These are phyloP conservation scores for Blastobotrys mokoenaii DNA, from an alignment of 805 yeast genomes.

Conservation along the genomic window DNA sequence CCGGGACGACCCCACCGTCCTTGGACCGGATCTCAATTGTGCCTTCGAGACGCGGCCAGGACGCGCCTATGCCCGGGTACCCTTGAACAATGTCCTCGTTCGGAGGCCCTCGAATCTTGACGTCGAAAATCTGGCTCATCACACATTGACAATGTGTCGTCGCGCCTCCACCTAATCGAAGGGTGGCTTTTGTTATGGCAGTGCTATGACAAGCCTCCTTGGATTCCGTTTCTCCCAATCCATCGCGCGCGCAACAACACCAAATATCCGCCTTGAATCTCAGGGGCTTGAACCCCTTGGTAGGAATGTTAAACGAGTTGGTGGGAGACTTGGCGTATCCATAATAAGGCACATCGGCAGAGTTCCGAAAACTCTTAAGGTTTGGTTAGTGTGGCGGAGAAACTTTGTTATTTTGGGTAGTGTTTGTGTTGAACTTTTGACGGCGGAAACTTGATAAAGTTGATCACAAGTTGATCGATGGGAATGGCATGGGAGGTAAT, in stretches of 20 bases:
- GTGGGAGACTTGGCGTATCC: too few relatives aligned
- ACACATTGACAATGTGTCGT: not conserved
- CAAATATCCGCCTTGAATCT: not conserved
- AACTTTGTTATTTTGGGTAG: too few relatives aligned
- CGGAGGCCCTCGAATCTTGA: slow-evolving; percentile 30
- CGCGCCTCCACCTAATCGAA: too few relatives aligned
- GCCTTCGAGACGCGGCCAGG: slow-evolving; percentile 35
- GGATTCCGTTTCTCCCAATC: not conserved
- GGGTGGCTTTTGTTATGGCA: not conserved
- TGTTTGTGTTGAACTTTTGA: too few relatives aligned
- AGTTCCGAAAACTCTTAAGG: too few relatives aligned
- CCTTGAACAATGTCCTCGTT: slow-evolving; percentile 35
- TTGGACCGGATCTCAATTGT: slow-evolving; percentile 31
- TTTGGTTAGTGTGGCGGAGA: too few relatives aligned
- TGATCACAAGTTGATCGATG: too few relatives aligned
- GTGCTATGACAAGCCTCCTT: not conserved
- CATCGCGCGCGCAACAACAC: not conserved
- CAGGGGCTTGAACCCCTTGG: too few relatives aligned
- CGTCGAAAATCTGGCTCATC: slow-evolving; percentile 10
- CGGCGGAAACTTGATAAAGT: too few relatives aligned
- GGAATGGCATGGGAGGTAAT: too few relatives aligned
- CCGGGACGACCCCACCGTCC: slow-evolving; percentile 17
- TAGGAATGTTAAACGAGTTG: too few relatives aligned
- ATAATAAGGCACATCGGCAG: too few relatives aligned
- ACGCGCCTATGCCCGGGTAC: slow-evolving; percentile 36